phyloP scores from a whole-genome alignment of 805 yeast species.

The Metschnikowia shivogae region DNA sequence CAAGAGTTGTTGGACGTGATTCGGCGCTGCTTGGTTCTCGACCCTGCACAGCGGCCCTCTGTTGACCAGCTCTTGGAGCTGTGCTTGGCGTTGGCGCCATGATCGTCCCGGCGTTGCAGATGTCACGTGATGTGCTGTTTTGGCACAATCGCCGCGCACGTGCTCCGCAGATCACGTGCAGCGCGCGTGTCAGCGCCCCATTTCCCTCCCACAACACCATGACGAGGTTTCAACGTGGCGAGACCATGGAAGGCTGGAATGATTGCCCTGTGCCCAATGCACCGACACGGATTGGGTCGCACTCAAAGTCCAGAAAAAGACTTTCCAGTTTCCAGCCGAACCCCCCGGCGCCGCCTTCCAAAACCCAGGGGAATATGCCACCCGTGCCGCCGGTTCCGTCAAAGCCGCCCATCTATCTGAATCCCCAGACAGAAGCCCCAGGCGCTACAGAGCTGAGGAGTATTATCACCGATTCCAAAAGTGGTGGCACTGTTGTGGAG shows the following conservation, averaged over 20 bases:
- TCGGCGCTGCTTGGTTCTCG: conserved; percentile 54
- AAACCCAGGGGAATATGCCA: neutral
- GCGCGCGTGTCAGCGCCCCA: neutral
- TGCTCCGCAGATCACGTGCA: neutral
- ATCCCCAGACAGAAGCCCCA: neutral
- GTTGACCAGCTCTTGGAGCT: conserved; percentile 54
- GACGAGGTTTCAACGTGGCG: conserved; percentile 12
- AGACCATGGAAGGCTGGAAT: conserved; percentile 53
- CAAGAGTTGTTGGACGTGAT: conserved; percentile 55
- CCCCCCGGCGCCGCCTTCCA: neutral
- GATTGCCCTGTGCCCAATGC: conserved; percentile 48
- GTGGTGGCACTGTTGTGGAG: neutral
- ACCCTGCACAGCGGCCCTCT: conserved; percentile 59
- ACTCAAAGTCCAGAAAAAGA: conserved; percentile 10
- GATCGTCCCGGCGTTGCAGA: neutral
- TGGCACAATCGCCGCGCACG: no score
- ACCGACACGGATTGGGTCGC: conserved; percentile 7
- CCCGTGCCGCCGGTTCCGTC: conserved; percentile 1
- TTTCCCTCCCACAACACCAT: neutral
- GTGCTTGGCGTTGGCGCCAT: conserved; percentile 31
- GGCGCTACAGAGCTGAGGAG: neutral
- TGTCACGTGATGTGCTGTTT: no score
- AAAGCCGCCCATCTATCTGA: neutral
- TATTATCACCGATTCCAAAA: neutral
- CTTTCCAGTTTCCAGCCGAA: conserved; percentile 6